Base-by-base conservation (phyloP, 2,329 filamentous ascomycete genomes). In the Knoxdaviesia proteae region DNA sequence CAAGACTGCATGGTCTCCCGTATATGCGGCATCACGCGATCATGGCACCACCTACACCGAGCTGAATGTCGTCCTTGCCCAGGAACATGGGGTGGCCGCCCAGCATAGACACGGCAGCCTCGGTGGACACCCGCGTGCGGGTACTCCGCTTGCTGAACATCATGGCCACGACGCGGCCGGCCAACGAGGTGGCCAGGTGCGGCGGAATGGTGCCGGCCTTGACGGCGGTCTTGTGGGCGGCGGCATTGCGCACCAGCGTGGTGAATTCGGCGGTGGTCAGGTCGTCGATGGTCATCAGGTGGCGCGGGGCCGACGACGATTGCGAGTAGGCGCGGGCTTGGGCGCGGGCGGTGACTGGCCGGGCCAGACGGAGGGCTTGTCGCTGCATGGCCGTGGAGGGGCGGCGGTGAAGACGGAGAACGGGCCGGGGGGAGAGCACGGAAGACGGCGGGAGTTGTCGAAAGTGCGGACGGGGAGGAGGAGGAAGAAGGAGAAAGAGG, bases 121-220 rank as follows among this genome's bases (percentile, higher is more conserved):
- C 90, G 2, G 87, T 94, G 2, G 86, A 94, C 33, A 98, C 79
- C 47, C 90, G 77, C 8, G 90, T 98, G 46, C 90, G 75, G 8
- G 90, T 98, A 53, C 82, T 92, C 50, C 87, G 77, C 65, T 98
- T 98, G 69, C 72, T 92, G 67, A 98, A 98, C 69, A 92, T 84
- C 77, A 98, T 80, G 50, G 90, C 88, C 33, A 98, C 74, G 0
- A 86, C 87, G 59, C 84, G 76, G 42, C 84, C 82, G 1, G 71
- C 61, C 48, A 98, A 63, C 7, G 72, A 65, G 36, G 69, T 67
- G 43, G 69, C 63, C 43, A 92, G 63, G 38, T 67, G 62, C 41
- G 63, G 57, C 3, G 80, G 74, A 40, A 72, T 61, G 43, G 69
- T 64, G 39, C 74, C 73, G 20, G 74, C 71, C 58, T 92, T 93